phyloP scores from a whole-genome alignment of 495 filamentous ascomycete genomes.

The Apiosordaria backusii region DNA sequence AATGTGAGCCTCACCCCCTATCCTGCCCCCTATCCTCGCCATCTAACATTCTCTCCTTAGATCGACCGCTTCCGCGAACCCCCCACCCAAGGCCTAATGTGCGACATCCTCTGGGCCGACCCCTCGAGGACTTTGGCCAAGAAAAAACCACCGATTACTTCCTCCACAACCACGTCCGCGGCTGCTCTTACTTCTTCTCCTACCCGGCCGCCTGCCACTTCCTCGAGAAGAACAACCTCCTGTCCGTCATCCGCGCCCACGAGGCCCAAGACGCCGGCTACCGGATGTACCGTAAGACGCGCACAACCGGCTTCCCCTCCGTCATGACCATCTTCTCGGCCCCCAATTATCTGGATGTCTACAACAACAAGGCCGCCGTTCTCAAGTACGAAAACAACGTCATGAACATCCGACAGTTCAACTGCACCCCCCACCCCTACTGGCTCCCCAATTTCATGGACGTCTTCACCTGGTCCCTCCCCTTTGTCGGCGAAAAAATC shows the following conservation, averaged over 20 bases:
- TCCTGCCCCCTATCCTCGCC: constrained; percentile 29
- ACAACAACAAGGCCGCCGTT: constrained; percentile 99
- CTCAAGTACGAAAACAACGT: constrained; percentile 99
- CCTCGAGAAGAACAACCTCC: constrained; percentile 96
- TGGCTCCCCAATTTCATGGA: constrained; percentile 99
- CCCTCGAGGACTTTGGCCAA: constrained; percentile 97
- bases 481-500: constrained; percentile 98
- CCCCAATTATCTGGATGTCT: constrained; percentile 98
- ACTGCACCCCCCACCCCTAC: constrained; percentile 98
- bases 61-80: constrained; percentile 98
- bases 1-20: constrained; percentile 45
- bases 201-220: constrained; percentile 98
- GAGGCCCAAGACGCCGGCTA: constrained; percentile 98
- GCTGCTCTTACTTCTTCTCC: constrained; percentile 98
- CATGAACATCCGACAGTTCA: constrained; percentile 99
- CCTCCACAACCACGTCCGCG: constrained; percentile 95
- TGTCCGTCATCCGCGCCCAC: constrained; percentile 97
- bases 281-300: constrained; percentile 97
- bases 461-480: constrained; percentile 98
- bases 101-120: constrained; percentile 98
- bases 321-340: constrained; percentile 99
- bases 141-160: constrained; percentile 97
- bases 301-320: constrained; percentile 95
- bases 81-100: constrained; percentile 96
- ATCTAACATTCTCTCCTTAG: constrained; percentile 43